phyloP scores from a whole-genome alignment of 2,329 filamentous ascomycete species.

The Clarireedia homoeocarpa region DNA sequence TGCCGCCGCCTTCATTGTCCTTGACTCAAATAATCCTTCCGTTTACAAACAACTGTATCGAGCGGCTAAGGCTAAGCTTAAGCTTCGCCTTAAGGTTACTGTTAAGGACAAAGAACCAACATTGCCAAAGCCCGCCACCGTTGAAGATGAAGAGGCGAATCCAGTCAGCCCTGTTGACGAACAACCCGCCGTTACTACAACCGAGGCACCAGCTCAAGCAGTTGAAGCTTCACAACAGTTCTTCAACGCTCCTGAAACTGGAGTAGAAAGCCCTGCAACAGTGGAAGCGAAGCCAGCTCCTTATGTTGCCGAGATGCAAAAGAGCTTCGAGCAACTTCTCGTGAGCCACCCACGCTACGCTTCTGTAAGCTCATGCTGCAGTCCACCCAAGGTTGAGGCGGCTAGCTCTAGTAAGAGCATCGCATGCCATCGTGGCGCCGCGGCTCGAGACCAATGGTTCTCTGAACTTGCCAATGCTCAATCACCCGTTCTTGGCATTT shows the following conservation, averaged over 20 bases:
- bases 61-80: conserved; percentile 95
- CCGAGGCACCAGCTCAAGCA: not conserved
- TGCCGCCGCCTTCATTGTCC: conserved; percentile 67
- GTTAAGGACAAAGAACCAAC: conserved; percentile 32
- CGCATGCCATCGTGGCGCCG: conserved; percentile 21
- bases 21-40: conserved; percentile 68
- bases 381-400: not conserved
- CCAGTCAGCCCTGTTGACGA: conserved; percentile 19
- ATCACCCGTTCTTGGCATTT: conserved; percentile 35
- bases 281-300: not conserved
- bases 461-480: conserved; percentile 22
- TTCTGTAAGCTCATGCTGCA: not conserved
- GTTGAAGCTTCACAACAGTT: not conserved
- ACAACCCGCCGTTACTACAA: conserved; percentile 6
- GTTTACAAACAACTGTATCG: conserved; percentile 97
- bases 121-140: conserved; percentile 33
- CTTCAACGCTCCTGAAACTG: not conserved
- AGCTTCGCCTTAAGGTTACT: conserved; percentile 80
- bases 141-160: conserved; percentile 40
- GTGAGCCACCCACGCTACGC: conserved; percentile 10
- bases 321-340: conserved; percentile 24
- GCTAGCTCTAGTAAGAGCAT: conserved; percentile 18
- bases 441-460: conserved; percentile 30
- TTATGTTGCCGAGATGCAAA: conserved; percentile 24
- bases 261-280: not conserved